Base-by-base conservation (phyloP, 768 basidiomycete species). In the Leucogyrophana mollusca region DNA sequence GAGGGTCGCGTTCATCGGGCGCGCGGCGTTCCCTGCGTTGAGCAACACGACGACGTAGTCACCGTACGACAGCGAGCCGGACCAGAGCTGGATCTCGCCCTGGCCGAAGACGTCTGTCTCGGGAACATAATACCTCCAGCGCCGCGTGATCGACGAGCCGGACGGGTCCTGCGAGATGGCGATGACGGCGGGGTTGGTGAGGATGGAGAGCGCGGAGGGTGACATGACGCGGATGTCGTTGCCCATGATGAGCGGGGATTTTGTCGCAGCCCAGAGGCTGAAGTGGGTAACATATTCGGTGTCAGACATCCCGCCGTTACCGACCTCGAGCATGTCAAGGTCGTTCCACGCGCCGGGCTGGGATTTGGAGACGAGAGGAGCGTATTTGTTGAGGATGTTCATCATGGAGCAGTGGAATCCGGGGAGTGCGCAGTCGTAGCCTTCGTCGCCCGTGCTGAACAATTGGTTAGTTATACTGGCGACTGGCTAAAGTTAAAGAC, bases 251-350 rank as follows among this genome's bases (percentile, higher is more conserved):
- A 81, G 78, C 2, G 78, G 79, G 47, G 77, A 78, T 55, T 80
- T 80, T 50, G 80, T 59, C 55, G 78, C 76, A 14, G 64, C 66
- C 79, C 79, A 80, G 21, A 70, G 73, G 14, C 78, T 75, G 46
- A 80, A 80, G 61, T 80, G 79, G 7, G 78, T 78, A 5, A 77
- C 69, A 34, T 79, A 65, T 51, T 80, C 78, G 47, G 73, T 56
- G 20, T 73, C 61, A 2, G 75, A 76, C n/a, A 79, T 59, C 25
- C 57, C 64, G 3, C 79, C 79, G 52, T 80, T 80, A 25, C 78
- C 73, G 27, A 75, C 73, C 50, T 75, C 71, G 70, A 74, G 73
- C 78, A 79, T 80, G 55, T 80, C 78, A 77, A 80, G 79, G 48
- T 81, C 79, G 46, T 79, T 78, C 52, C 74, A 54, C 71, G 80